Conservation (phyloP, 2,329 filamentous ascomycete genomes). For the Arthrobotrys sphaeroides region DNA sequence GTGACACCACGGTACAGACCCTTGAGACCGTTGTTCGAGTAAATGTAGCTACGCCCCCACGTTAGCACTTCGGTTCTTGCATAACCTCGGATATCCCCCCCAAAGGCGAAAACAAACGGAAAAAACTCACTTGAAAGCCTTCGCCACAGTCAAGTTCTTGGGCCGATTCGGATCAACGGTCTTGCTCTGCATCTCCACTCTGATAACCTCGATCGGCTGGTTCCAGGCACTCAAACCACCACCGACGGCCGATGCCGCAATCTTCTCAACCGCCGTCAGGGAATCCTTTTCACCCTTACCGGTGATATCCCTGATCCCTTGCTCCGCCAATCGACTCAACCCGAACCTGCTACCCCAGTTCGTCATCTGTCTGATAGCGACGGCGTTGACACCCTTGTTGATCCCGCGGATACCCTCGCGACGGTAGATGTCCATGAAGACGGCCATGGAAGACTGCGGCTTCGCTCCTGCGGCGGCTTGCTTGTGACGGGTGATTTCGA, state of each 20-base stretch:
- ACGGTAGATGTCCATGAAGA: constrained; percentile 97
- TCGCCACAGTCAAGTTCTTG: constrained; percentile 98
- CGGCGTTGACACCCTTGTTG: constrained; percentile 98
- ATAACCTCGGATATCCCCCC: constrained; percentile 1
- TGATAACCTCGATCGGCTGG: constrained; percentile 99
- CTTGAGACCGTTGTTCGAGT: constrained; percentile 83
- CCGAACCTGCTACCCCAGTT: constrained; percentile 99
- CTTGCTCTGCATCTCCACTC: constrained; percentile 99
- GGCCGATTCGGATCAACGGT: constrained; percentile 96
- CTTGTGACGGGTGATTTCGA: constrained; percentile 99
- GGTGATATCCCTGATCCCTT: constrained; percentile 79
- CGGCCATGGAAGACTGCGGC: constrained; percentile 88
- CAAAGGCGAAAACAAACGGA: background rate
- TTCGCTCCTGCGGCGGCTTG: constrained; percentile 82
- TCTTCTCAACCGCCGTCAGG: constrained; percentile 84
- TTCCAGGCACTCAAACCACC: constrained; percentile 98
- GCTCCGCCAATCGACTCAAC: constrained; percentile 88
- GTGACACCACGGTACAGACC: constrained; percentile 95
- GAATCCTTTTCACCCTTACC: constrained; percentile 82
- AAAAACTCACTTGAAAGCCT: constrained; percentile 68
- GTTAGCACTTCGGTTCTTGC: constrained; percentile 63
- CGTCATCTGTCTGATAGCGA: constrained; percentile 98
- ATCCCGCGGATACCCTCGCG: constrained; percentile 93
- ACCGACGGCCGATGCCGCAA: constrained; percentile 83
- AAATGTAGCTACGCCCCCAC: constrained; percentile 74